Base-by-base conservation (phyloP, 148 eudicot genomes). In the Persicaria maculosa region DNA sequence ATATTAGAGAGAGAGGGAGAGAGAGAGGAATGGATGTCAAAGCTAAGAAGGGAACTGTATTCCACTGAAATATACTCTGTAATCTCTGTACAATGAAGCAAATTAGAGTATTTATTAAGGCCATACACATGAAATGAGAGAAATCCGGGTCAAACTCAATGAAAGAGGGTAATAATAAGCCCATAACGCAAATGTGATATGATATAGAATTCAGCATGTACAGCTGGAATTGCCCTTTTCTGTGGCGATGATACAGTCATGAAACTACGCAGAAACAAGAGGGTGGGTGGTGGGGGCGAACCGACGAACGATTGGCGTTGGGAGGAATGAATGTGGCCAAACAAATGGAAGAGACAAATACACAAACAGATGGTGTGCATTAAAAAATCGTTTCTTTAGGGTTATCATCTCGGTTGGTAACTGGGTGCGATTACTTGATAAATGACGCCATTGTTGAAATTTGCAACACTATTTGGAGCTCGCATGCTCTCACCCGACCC, bases 131-230 rank as follows among this genome's bases (percentile, higher is more conserved):
- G 47, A 65, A 17, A 65, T 36, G 47, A 76, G 77, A 74, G 45
- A 77, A 53, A 72, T 68, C 84, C 50, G 80, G 85, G 85, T 82
- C 87, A 88, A 75, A 68, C 20, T 43, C 75, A 65, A 61, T 70
- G 7, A 76, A 55, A 52, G 71, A 45, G 75, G 14, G 20, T 70
- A 48, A 64, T 40, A 10, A 64, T 31, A 64, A 31, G 40, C 40
- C 68, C 68, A 31, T 31, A 64, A 65, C 43, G 44, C 44, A 65
- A 15, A 20, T 4, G 0, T 7, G 11, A 3, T 6, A 62, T 62
- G 11, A 25, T 62, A 31, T 4, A 16, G 4, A 57, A 17, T 17
- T 17, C 62, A 57, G 6, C 62, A 19, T 57, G 62, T 57, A 43
- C 43, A 65, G 70, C 70, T 65, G 47, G 14, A 40, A 65, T 65